Conservation (phyloP, 331 rosid species). For the Pyracantha coccinea region DNA sequence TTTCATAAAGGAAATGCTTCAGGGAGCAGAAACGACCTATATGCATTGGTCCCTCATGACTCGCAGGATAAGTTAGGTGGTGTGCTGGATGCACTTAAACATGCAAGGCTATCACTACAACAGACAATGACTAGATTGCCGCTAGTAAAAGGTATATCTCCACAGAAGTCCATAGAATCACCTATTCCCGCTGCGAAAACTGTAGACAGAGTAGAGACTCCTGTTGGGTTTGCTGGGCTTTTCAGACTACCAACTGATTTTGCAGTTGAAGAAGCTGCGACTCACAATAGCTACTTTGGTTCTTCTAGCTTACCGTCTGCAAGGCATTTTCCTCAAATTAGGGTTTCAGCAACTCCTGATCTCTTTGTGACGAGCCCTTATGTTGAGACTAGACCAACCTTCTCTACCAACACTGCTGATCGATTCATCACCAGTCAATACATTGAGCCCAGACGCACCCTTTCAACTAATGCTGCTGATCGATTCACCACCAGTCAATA, state of each 20-base stretch:
- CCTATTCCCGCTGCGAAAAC: conserved; percentile 18
- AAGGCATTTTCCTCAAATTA: conserved; percentile 20
- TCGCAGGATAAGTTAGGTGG: conserved; percentile 40
- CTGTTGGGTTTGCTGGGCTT: conserved; percentile 61
- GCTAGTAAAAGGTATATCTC: conserved; percentile 21
- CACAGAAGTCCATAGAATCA: conserved; percentile 28
- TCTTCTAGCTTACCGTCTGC: conserved; percentile 20
- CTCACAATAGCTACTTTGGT: conserved; percentile 21
- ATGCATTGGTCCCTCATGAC: conserved; percentile 60
- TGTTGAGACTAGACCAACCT: conserved; percentile 19
- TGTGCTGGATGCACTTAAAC: conserved; percentile 75
- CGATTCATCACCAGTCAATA: too few relatives aligned
- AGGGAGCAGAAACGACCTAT: conserved; percentile 31
- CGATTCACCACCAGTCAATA: conserved; percentile 23
- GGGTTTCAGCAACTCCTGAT: conserved; percentile 22
- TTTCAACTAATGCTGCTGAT: conserved; percentile 18
- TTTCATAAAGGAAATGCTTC: conserved; percentile 26
- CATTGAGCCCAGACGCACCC: too few relatives aligned
- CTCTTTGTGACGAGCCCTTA: conserved; percentile 22
- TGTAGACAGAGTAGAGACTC: conserved; percentile 44
- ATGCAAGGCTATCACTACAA: conserved; percentile 60
- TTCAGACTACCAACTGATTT: conserved; percentile 84
- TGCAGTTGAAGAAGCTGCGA: conserved; percentile 28
- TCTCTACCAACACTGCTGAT: neutral
- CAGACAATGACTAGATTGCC: conserved; percentile 47